Evolutionary conservation across 1,284 basidiomycete species (phyloP).

Genomic region (Hypsizygus ulmarius): DNA sequence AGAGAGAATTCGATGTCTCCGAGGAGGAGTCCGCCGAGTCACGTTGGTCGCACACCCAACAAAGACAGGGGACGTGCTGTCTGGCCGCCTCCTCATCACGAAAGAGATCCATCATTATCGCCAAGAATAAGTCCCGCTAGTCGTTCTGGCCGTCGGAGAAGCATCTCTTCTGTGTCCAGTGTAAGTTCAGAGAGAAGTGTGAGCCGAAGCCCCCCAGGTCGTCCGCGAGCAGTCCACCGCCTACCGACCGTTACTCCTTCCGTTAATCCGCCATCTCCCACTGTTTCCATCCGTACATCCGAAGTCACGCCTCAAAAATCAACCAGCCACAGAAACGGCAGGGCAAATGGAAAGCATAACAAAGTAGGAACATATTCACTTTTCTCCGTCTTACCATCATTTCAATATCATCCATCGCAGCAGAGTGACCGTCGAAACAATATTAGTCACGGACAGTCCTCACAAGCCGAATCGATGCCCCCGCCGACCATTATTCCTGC

Average conservation of each 20-base stretch:
- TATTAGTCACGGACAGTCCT: constrained; percentile 8
- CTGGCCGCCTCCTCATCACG: constrained; percentile 19
- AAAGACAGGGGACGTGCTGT: constrained; percentile 25
- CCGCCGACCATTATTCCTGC: constrained; percentile 25
- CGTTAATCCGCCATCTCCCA: constrained; percentile 16
- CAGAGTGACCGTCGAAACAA: constrained; percentile 16
- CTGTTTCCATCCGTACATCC: constrained; percentile 6
- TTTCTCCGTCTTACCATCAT: no score
- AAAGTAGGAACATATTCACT: constrained; percentile 22
- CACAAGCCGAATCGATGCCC: constrained; percentile 25
- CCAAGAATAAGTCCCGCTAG: constrained; percentile 34
- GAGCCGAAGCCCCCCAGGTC: constrained; percentile 49
- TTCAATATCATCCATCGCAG: no score
- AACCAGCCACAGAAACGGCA: constrained; percentile 18
- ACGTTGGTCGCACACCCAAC: constrained; percentile 26
- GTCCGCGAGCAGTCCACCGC: constrained; percentile 58
- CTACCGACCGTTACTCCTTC: constrained; percentile 41
- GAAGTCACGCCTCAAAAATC: constrained; percentile 8
- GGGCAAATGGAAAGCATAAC: constrained; percentile 33
- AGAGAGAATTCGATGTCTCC: constrained; percentile 34
- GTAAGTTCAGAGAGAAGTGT: constrained; percentile 52
- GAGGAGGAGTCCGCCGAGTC: constrained; percentile 23
- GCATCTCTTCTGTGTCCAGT: constrained; percentile 49
- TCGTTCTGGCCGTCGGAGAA: constrained; percentile 35
- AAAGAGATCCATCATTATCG: constrained; percentile 32